phyloP scores from a whole-genome alignment of 2,329 filamentous ascomycete genomes.

The Aspergillus texensis region DNA sequence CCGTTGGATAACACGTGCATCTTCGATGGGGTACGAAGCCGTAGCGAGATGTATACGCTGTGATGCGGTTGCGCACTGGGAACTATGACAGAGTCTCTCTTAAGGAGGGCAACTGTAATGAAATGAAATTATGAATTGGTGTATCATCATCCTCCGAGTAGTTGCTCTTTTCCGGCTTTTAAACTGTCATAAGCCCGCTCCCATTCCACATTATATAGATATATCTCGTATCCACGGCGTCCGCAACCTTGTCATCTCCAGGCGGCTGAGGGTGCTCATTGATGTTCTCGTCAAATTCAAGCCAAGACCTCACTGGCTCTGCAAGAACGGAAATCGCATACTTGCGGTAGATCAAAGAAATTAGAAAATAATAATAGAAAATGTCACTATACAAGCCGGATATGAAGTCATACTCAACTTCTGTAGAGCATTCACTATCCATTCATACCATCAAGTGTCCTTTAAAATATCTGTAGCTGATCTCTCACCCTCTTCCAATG shows the following conservation, averaged over 20 bases:
- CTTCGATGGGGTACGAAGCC: conserved; percentile 64
- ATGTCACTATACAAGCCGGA: neutral
- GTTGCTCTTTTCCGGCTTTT: neutral
- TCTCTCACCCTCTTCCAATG: neutral
- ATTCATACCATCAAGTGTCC: neutral
- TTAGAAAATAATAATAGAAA: neutral
- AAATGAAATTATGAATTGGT: conserved; percentile 6
- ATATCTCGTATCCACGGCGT: neutral
- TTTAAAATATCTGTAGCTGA: neutral
- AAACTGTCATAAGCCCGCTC: neutral
- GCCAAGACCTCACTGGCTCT: neutral
- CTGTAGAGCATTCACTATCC: neutral
- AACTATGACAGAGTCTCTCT: neutral
- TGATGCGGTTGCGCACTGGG: conserved; percentile 24
- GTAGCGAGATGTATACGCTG: conserved; percentile 55
- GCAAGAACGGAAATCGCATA: too few species aligned
- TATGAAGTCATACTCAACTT: neutral
- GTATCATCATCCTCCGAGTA: neutral
- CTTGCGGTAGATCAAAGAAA: too few species aligned
- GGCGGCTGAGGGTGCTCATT: neutral
- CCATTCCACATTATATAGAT: neutral
- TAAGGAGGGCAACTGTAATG: neutral
- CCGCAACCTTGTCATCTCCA: neutral
- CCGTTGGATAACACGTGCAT: conserved; percentile 66
- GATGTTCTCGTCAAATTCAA: neutral